Percentiles rank a stretch among this genome's conserved stretches.
phyloP scores from a whole-genome alignment of 129 eudicot genomes.

The Flaveria bidentis region DNA sequence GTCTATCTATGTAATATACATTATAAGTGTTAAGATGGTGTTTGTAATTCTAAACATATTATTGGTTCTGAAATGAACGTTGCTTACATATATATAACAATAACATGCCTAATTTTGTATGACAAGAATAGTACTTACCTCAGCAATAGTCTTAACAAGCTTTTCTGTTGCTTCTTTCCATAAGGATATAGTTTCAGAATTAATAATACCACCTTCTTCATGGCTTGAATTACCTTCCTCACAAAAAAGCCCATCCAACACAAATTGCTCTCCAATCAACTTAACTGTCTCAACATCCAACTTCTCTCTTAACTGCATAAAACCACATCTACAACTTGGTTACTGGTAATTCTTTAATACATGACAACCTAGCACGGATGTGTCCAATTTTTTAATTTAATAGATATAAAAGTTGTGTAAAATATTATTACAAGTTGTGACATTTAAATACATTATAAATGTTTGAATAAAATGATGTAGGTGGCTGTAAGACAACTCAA shows the following conservation, averaged over 20 bases:
- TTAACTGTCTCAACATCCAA: conserved; percentile 57
- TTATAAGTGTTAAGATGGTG: not conserved
- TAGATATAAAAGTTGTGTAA: not conserved
- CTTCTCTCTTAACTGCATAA: conserved; percentile 60
- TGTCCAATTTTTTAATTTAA: not conserved
- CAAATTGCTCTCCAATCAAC: conserved; percentile 59
- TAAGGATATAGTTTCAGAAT: conserved; percentile 52
- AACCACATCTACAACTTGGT: conserved; percentile 13
- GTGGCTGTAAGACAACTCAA: not conserved
- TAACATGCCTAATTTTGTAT: not conserved
- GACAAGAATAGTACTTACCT: conserved; percentile 45
- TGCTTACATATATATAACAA: not conserved
- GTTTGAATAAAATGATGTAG: not conserved
- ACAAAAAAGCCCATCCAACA: conserved; percentile 58
- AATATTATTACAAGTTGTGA: not conserved
- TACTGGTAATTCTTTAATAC: not conserved
- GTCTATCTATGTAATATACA: not conserved
- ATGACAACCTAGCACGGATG: not conserved
- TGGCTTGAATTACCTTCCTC: conserved; percentile 58
- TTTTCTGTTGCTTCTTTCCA: conserved; percentile 55
- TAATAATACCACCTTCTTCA: conserved; percentile 39
- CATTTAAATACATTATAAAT: too few relatives aligned
- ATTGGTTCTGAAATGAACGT: not conserved
- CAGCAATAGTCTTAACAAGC: conserved; percentile 44
- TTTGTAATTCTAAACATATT: not conserved